Base-by-base conservation (phyloP, 2,329 filamentous ascomycete species). In the Paecilomyces niveus region DNA sequence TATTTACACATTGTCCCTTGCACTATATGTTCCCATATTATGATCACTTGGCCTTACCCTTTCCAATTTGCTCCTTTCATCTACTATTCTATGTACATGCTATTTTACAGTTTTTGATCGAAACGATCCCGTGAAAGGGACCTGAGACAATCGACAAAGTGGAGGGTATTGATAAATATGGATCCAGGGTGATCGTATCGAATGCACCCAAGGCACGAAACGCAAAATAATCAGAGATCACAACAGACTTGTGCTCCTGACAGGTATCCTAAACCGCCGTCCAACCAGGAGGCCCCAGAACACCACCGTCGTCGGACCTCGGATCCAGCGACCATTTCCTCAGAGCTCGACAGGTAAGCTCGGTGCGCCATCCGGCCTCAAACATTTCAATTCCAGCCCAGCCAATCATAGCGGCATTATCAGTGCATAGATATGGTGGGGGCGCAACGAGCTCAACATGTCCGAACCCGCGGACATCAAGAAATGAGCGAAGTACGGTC, bases 321-420 rank as follows among this genome's bases (percentile, higher is more conserved):
- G 83, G 76, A 70, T 93, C 90, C 72, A 95, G 81, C 1, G 85
- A 80, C 92, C 92, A 96, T 70, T 86, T 89, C 53, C 82, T 80
- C 53, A 89, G 69, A 1, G 87, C 81, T 53, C 81, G 71, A 58
- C 87, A 81, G 24, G 77, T 80, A 58, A 92, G 68, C 21, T 83
- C 81, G 8, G 85, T 87, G 59, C 79, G 75, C 80, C 85, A 92
- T 0, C 93, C 92, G 0, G 83, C 85, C 72, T 89, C 83, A 68
- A 84, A 97, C 92, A 99, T 97, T 75, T 97, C 92, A 64, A 92
- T 82, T 0, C 89, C 94, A 0, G 92, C 81, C 93, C 94, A 97
- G 1, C 89, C 93, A 70, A 97, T 92, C 94, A 99, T 99, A 54
- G 92, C 90, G 11, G 94, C 94, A 73, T 99, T 97, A 69, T 99